Evolutionary conservation across 2,329 filamentous ascomycete genomes (phyloP), one percentile per base, ranked within the genome.

Genomic region (Aaosphaeria arxii): DNA sequence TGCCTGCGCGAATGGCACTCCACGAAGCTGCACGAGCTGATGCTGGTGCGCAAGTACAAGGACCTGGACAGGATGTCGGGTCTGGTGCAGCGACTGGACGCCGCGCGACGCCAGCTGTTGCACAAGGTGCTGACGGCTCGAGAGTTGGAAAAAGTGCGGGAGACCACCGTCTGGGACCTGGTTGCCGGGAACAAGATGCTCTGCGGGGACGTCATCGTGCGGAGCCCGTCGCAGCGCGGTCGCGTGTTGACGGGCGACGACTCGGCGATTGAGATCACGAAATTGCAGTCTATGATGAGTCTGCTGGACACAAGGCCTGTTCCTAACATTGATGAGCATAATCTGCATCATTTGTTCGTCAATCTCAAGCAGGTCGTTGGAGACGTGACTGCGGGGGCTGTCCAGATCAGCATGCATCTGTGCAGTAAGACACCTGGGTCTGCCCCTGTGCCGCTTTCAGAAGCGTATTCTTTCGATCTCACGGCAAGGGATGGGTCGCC

Each of bases 1-100:
- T 99, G 94, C 67, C 74, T 99, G 54, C 84, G 94, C 59, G 94
- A 99, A 79, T 99, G 94, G 95, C 92, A 99, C 73, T 95, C 94
- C 17, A 96, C 91, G 13, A 95, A 96, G 65, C 79, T 99, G 11
- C 95, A 99, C 72, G 90, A 95, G 66, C 78, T 97, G 28, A 80
- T 99, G 1, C 81, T 99, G 6, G 84, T 85, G 17, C 83, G 90
- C 51, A 85, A 91, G 66, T 99, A 99, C 71, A 75, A 80, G 43
- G 82, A 86, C 46, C 76, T 99, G 47, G 90, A 95, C 60, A 84
- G 87, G 53, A 84, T 97, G 66, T 88, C 90, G 1, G 81, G 82
- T 48, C 79, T 97, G 46, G 88, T 96, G 40, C 82, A 85, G 43
- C 84, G 85, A n/a, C 78, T 99, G 52, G 92, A 96, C 70, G 79